A percentile compares a stretch with the other conserved stretches of the same genome.
phyloP scores from a whole-genome alignment of 441 rosid genomes.

The Monsonia emarginata region DNA sequence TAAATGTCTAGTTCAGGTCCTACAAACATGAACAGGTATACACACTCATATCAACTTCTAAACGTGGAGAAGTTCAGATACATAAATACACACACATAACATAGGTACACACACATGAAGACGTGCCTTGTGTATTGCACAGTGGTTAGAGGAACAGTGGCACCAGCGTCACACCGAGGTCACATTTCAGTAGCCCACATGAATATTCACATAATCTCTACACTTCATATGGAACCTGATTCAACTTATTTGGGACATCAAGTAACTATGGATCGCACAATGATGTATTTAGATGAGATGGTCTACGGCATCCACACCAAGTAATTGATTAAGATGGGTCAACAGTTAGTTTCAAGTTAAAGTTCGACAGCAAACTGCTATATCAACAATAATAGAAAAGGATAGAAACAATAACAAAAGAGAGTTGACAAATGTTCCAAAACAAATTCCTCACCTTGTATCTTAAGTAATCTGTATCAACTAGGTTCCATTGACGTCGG shows the following conservation, averaged over 20 bases:
- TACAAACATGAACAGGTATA: not conserved
- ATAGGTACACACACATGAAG: not conserved
- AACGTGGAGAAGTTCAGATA: not conserved
- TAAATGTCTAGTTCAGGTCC: not conserved
- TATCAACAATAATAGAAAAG: not conserved
- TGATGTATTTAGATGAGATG: not conserved
- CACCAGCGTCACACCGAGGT: not conserved
- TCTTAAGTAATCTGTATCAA: constrained; percentile 52
- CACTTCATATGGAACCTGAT: constrained; percentile 1
- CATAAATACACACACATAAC: not conserved
- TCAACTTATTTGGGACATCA: not conserved
- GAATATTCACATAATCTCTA: not conserved
- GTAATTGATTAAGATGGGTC: not conserved
- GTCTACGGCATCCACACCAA: not conserved
- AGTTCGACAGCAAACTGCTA: constrained; percentile 2
- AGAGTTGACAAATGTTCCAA: not conserved
- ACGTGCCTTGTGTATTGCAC: not conserved
- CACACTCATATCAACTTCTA: not conserved
- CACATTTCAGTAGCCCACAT: constrained; percentile 1
- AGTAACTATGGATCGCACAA: not conserved
- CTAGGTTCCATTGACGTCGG: constrained; percentile 66
- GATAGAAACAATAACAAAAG: not conserved
- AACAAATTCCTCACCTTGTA: constrained; percentile 44
- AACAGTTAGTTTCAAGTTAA: not conserved
- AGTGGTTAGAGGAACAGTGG: not conserved